Evolutionary conservation across 2,329 filamentous ascomycete species (phyloP), one percentile per base, ranked within the genome.

Genomic region (Berkeleyomyces basicola): DNA sequence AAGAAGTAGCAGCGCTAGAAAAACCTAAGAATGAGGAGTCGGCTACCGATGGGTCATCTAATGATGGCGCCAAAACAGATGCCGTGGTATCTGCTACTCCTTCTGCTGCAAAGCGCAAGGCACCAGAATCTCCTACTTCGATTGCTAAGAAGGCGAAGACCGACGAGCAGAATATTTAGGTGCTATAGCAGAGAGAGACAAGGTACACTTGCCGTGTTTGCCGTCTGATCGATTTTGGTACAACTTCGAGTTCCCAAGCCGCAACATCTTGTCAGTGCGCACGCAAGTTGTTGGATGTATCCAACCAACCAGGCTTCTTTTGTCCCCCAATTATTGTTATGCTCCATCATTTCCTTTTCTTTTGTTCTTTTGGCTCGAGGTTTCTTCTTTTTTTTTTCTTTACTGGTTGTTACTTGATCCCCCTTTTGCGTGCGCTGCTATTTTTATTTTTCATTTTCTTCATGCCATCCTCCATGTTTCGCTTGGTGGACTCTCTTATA

Each of bases 1-100:
- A 97, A 63, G 93, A 99, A 72, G 91, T 96, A 3, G 90, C 90
- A 4, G 68, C 67, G 58, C 82, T 81, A 68, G 76, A 74, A 60
- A 59, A 59, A 68, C 71, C 67, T 2, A 69, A 70, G 7, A 67
- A 58, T 74, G 75, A 14, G 69, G 74, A 55, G 14, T 14, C 14
- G 10, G 16, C 51, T n/a, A 4, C 33, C 6, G 51, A 55, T 33
- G 43, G 43, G n/a, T 7, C 46, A 14, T 53, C 51, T 23, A 60
- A 62, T n/a, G 72, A 71, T 2, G 64, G 58, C 53, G 66, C 62
- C 11, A 71, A 70, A 59, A 63, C 61, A 39, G 66, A 67, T 3
- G 64, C 67, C 3, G 70, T 68, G 60, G 59, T 14, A 37, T 16
- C 67, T 57, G 64, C 68, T 46, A 68, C 70, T 59, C 65, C 68